These are phyloP conservation scores for Phaeotremella fagi DNA, from an alignment of 768 basidiomycete genomes.

Conservation along the genomic window DNA sequence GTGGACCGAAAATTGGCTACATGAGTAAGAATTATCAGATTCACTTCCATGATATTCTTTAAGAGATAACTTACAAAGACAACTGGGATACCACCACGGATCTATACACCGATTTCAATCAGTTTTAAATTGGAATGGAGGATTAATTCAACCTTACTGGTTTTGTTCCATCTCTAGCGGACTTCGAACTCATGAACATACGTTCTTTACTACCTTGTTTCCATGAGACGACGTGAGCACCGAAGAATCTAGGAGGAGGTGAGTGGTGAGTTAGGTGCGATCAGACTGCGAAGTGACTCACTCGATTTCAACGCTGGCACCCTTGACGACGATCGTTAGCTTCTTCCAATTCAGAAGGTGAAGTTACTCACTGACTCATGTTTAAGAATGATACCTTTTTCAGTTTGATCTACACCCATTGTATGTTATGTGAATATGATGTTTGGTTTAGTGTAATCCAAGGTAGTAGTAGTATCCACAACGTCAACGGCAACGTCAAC, in stretches of 20 bases:
- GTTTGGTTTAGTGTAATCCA: too few relatives aligned
- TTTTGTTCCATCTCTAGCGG: slow-evolving; percentile 73
- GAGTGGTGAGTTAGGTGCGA: slow-evolving; percentile 1
- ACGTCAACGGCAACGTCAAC: too few relatives aligned
- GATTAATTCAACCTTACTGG: slow-evolving; percentile 54
- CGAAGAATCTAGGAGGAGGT: slow-evolving; percentile 57
- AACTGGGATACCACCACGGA: slow-evolving; percentile 52
- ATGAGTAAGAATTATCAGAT: background rate
- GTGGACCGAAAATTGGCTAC: slow-evolving; percentile 78
- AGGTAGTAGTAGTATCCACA: too few relatives aligned
- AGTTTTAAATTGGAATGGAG: too few relatives aligned
- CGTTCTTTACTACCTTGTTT: slow-evolving; percentile 59
- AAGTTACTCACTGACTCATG: slow-evolving; percentile 28
- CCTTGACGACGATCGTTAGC: too few relatives aligned
- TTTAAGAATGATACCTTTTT: slow-evolving; percentile 28
- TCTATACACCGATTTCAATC: slow-evolving; percentile 34
- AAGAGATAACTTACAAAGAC: slow-evolving; percentile 55
- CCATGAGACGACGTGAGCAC: slow-evolving; percentile 86
- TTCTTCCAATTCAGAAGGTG: too few relatives aligned
- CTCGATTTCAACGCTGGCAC: slow-evolving; percentile 39
- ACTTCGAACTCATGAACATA: slow-evolving; percentile 76
- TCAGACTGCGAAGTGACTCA: slow-evolving; percentile 8
- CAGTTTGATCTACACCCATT: slow-evolving; percentile 38
- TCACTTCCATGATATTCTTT: background rate
- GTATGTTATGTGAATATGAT: slow-evolving; percentile 4